Conservation (phyloP, 495 filamentous ascomycete genomes). For the Penicillium simplicissimum region DNA sequence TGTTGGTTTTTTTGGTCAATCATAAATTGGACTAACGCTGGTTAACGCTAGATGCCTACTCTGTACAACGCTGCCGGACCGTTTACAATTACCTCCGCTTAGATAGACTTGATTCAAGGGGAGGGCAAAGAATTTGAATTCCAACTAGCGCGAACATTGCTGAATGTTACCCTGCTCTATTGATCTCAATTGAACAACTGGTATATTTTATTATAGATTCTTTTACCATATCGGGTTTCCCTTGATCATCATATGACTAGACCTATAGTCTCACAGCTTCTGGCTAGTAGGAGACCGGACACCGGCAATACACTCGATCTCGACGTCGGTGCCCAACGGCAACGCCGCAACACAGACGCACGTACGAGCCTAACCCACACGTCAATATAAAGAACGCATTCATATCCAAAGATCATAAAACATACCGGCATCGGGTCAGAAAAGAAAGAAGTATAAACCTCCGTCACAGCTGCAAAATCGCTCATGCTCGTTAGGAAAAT, state of each 20-base stretch:
- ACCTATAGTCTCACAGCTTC: conserved; percentile 4
- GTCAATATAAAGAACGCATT: not conserved
- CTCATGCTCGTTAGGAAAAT: conserved; percentile 71
- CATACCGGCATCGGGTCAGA: conserved; percentile 53
- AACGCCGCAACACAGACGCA: conserved; percentile 69
- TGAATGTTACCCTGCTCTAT: not conserved
- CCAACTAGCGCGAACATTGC: not conserved
- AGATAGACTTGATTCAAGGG: not conserved
- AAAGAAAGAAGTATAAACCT: conserved; percentile 57
- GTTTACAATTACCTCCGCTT: conserved; percentile 26
- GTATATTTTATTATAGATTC: not conserved
- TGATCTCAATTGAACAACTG: not conserved
- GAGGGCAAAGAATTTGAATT: not conserved
- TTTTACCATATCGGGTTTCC: too few species aligned
- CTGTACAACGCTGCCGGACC: conserved; percentile 37
- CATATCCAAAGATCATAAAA: not conserved
- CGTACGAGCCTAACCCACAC: conserved; percentile 50
- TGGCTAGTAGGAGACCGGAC: not conserved
- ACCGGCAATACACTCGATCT: conserved; percentile 59
- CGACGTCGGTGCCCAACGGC: conserved; percentile 65
- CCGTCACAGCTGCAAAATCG: conserved; percentile 66
- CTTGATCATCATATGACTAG: not conserved
- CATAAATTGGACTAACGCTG: not conserved
- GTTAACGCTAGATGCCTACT: conserved; percentile 30
- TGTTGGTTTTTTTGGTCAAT: not conserved